These are phyloP conservation scores for Rostrohypoxylon terebratum DNA, from an alignment of 495 filamentous ascomycete species.

Conservation along the genomic window DNA sequence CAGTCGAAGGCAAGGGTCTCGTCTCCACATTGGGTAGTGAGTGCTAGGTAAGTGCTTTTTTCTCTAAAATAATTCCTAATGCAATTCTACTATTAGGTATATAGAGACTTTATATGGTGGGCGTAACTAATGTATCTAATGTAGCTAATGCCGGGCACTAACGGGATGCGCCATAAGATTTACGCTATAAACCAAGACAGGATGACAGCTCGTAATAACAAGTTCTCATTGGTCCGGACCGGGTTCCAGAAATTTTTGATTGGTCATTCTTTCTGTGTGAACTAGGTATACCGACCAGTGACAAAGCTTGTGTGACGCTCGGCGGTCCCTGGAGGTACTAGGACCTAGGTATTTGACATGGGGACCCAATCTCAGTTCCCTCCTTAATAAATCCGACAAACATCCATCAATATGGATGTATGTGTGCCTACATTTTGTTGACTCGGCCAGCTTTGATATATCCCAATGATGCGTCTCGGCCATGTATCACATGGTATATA, in stretches of 20 bases:
- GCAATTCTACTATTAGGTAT: no score
- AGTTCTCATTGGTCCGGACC: conserved; percentile 33
- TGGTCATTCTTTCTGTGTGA: not conserved
- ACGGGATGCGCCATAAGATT: conserved; percentile 4
- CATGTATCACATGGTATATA: conserved; percentile 23
- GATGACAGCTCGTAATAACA: not conserved
- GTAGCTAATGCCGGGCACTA: not conserved
- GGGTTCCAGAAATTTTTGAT: conserved; percentile 25
- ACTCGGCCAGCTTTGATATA: not conserved
- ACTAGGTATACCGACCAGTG: conserved; percentile 5
- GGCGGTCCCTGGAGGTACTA: no score
- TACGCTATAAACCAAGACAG: conserved; percentile 11
- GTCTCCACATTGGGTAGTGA: not conserved
- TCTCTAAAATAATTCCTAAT: not conserved
- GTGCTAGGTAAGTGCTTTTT: not conserved
- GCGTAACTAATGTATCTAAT: not conserved
- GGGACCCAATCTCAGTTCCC: not conserved
- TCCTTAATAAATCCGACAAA: not conserved
- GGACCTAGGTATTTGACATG: conserved; percentile 20
- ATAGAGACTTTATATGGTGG: not conserved
- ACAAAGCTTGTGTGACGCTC: conserved; percentile 32
- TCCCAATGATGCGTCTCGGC: conserved; percentile 12
- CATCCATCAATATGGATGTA: not conserved
- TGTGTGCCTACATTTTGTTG: not conserved
- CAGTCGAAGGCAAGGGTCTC: no score